phyloP scores from a whole-genome alignment of 208 protist species.

The Trypanosoma melophagium region DNA sequence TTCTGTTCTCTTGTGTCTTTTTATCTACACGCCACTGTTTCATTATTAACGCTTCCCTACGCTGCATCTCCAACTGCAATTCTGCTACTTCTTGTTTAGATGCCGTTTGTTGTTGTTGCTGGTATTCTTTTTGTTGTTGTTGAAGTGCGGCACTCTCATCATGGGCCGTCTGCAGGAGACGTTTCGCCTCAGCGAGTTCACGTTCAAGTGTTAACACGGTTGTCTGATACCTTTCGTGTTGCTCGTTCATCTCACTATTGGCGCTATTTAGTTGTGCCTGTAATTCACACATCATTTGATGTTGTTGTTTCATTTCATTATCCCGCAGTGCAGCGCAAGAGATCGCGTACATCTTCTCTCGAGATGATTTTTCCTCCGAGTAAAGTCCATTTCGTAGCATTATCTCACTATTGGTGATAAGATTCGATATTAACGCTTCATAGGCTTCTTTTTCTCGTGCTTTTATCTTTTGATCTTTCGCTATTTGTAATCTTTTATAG shows the following conservation, averaged over 20 bases:
- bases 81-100: conserved; percentile 9
- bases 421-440: not conserved
- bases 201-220: conserved; percentile 11
- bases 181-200: conserved; percentile 23
- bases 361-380: not conserved
- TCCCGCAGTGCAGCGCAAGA: not conserved
- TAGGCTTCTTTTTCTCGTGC: not conserved
- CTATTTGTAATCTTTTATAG: not conserved
- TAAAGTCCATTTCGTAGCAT: not conserved
- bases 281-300: too few relatives aligned
- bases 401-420: not conserved
- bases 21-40: not conserved
- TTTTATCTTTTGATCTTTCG: not conserved
- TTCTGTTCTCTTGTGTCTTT: not conserved
- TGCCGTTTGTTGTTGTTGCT: not conserved
- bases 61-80: conserved; percentile 12
- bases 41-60: not conserved
- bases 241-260: too few relatives aligned
- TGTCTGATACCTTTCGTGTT: too few relatives aligned
- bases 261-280: too few relatives aligned
- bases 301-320: too few relatives aligned
- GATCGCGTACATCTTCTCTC: not conserved
- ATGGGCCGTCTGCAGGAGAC: not conserved
- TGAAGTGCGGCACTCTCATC: conserved; percentile 5
- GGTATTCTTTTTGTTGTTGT: not conserved